Conservation (phyloP, 2,329 filamentous ascomycete genomes). For the Cytospora paraplurivora region DNA sequence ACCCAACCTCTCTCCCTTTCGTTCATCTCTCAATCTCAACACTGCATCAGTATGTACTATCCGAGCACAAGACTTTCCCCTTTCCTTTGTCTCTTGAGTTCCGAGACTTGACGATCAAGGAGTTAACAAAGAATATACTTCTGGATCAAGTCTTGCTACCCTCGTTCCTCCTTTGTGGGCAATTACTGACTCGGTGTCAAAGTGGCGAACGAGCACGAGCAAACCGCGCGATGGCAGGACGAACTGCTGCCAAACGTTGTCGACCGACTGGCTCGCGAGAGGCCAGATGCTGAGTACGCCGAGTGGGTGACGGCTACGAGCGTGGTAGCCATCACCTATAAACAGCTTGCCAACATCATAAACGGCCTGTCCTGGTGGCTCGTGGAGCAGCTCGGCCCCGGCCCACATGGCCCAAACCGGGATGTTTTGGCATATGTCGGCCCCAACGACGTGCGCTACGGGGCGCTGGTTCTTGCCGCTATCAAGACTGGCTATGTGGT, state of each 20-base stretch:
- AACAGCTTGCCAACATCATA: constrained; percentile 32
- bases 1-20: too few relatives aligned
- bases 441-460: constrained; percentile 43
- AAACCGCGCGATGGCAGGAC: constrained; percentile 9
- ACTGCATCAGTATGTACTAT: too few relatives aligned
- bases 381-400: constrained; percentile 33
- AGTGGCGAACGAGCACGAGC: not conserved
- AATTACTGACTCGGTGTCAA: not conserved
- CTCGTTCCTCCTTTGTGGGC: too few relatives aligned
- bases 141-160: too few relatives aligned
- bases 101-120: too few relatives aligned
- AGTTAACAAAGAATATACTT: too few relatives aligned
- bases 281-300: constrained; percentile 37
- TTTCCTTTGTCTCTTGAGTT: too few relatives aligned
- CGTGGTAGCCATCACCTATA: not conserved
- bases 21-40: too few relatives aligned
- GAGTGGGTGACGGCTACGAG: constrained; percentile 35
- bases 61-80: too few relatives aligned
- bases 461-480: constrained; percentile 40
- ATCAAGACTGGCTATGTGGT: constrained; percentile 41
- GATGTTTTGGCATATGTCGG: constrained; percentile 44
- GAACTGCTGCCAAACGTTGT: constrained; percentile 40
- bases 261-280: constrained; percentile 37
- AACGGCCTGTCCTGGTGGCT: constrained; percentile 43
- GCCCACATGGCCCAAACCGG: constrained; percentile 24